These are phyloP conservation scores for Patellifolia procumbens DNA, from an alignment of 179 eudicot species.

Conservation along the genomic window DNA sequence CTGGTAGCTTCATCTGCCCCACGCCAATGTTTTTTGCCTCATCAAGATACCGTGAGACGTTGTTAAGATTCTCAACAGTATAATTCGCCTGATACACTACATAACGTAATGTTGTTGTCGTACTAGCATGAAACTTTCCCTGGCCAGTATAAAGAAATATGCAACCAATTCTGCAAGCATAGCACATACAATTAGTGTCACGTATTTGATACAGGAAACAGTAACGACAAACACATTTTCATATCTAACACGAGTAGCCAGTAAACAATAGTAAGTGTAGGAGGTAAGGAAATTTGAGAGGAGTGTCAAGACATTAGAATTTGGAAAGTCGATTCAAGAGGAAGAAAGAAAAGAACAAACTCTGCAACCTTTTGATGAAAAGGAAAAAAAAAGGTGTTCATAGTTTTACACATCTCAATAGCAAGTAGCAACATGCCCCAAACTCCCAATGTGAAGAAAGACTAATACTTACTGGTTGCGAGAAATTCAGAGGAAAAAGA, in stretches of 20 bases:
- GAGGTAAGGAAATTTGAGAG: neutral
- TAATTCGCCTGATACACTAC: conserved; percentile 46
- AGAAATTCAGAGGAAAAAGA: neutral
- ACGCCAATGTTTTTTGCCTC: conserved; percentile 53
- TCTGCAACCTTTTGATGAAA: neutral
- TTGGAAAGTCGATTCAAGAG: neutral
- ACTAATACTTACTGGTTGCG: no score
- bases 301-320: neutral
- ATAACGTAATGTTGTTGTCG: conserved; percentile 38
- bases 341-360: neutral
- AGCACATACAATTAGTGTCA: neutral
- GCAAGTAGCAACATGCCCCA: neutral
- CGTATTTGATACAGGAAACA: no score
- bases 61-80: conserved; percentile 39
- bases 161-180: conserved; percentile 53
- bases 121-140: conserved; percentile 53
- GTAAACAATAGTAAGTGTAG: neutral
- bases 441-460: neutral
- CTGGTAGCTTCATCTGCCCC: conserved; percentile 39
- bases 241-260: neutral
- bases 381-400: neutral
- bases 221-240: neutral
- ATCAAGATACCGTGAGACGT: conserved; percentile 44
- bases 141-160: conserved; percentile 50
- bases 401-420: neutral